Evolutionary conservation across 352 stramenopile genomes (phyloP).

Genomic region (Phytophthora crassamura): DNA sequence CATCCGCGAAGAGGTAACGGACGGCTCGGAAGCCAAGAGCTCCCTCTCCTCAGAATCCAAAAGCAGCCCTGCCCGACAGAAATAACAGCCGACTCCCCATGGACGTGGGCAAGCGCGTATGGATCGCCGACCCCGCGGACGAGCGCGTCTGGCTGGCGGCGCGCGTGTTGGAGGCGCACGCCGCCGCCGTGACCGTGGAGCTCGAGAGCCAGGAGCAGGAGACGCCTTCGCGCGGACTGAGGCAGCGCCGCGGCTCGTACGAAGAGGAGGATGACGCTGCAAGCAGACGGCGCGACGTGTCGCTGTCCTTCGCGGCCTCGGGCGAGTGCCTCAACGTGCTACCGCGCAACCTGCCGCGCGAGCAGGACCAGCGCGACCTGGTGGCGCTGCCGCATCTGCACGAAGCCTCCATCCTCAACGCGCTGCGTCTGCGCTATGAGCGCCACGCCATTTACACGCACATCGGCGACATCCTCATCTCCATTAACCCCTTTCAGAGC

Average conservation of each 20-base stretch:
- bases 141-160: constrained; percentile 71
- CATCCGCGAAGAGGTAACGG: constrained; percentile 16
- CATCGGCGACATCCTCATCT: constrained; percentile 88
- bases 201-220: constrained; percentile 25
- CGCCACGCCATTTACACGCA: constrained; percentile 88
- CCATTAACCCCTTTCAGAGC: constrained; percentile 87
- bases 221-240: constrained; percentile 8
- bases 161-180: constrained; percentile 34
- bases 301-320: constrained; percentile 39
- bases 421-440: constrained; percentile 77
- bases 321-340: constrained; percentile 77
- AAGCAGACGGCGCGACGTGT: constrained; percentile 40
- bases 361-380: constrained; percentile 79
- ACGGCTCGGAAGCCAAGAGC: background rate
- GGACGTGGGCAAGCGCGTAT: constrained; percentile 78
- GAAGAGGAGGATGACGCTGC: constrained; percentile 16
- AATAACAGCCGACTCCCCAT: constrained; percentile 38
- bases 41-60: constrained; percentile 13
- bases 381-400: constrained; percentile 86
- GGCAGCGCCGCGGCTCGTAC: constrained; percentile 9
- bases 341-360: constrained; percentile 65
- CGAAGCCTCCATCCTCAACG: constrained; percentile 85
- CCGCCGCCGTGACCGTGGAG: constrained; percentile 31
- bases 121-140: constrained; percentile 62
- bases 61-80: background rate